Percentiles rank a stretch among this genome's conserved stretches.
Evolutionary conservation across 768 basidiomycete genomes (phyloP).

Genomic region (Mrakia blollopis): DNA sequence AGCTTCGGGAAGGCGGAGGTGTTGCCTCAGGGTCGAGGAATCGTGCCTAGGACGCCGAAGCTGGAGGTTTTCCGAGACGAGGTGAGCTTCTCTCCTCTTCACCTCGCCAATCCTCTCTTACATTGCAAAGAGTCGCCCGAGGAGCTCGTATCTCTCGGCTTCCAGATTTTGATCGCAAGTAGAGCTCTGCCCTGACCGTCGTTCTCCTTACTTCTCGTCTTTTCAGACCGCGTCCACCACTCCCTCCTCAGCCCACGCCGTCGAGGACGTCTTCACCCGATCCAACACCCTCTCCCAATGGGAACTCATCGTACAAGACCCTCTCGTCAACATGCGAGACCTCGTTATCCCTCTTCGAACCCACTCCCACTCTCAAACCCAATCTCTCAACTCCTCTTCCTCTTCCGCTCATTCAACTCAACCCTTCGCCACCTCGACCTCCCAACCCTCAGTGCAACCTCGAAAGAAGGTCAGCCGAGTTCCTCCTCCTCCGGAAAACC

Average conservation of each 20-base stretch:
- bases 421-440: conserved; percentile 30
- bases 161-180: conserved; percentile 2
- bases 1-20: conserved; percentile 48
- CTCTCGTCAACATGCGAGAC: conserved; percentile 46
- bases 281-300: conserved; percentile 43
- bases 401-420: conserved; percentile 29
- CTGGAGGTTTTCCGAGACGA: conserved; percentile 49
- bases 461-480: conserved; percentile 31
- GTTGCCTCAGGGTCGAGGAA: conserved; percentile 41
- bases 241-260: conserved; percentile 26
- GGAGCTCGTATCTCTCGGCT: neutral
- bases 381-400: neutral
- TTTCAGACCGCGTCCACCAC: conserved; percentile 8
- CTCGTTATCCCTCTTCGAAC: conserved; percentile 37
- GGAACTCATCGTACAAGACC: conserved; percentile 47
- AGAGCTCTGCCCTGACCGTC: neutral
- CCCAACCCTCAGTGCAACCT: conserved; percentile 28
- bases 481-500: conserved; percentile 36
- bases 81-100: conserved; percentile 40
- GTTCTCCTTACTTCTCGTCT: neutral
- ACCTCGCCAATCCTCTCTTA: too few relatives aligned
- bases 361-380: conserved; percentile 12
- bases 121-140: too few relatives aligned
- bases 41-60: conserved; percentile 45
- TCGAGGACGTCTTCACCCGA: conserved; percentile 42